A percentile compares a stretch with the other conserved stretches of the same genome.
These are phyloP conservation scores for Corymbia calophylla DNA, from an alignment of 441 rosid genomes.

Conservation along the genomic window DNA sequence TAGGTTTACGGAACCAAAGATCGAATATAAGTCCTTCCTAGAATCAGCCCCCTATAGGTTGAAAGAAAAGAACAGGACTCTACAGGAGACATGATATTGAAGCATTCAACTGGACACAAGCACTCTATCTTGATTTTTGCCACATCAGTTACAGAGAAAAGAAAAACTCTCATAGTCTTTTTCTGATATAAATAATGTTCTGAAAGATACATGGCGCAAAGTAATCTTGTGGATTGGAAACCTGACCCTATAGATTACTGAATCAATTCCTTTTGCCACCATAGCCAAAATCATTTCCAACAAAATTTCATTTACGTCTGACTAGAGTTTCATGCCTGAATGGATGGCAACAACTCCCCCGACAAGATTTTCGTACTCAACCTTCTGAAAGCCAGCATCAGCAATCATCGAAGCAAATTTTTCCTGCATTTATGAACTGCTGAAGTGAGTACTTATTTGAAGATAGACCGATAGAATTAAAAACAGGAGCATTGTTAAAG, in stretches of 20 bases:
- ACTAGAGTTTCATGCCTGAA: slow-evolving; percentile 65
- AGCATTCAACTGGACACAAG: neutral
- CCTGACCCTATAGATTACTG: neutral
- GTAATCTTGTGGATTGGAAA: neutral
- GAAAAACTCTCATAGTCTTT: neutral
- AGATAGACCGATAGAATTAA: neutral
- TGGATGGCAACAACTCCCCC: slow-evolving; percentile 95
- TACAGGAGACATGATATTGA: neutral
- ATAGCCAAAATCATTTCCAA: neutral
- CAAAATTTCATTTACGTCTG: neutral
- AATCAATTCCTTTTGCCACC: neutral
- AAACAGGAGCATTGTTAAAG: neutral
- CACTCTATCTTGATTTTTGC: neutral
- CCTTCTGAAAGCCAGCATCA: slow-evolving; percentile 87
- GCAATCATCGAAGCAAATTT: slow-evolving; percentile 79
- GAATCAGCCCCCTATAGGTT: neutral
- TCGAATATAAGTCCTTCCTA: neutral
- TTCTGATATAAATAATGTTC: neutral
- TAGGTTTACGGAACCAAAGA: neutral
- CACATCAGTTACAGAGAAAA: neutral
- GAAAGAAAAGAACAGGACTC: neutral
- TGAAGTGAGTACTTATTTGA: neutral
- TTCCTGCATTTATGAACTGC: slow-evolving; percentile 47
- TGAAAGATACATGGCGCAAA: neutral
- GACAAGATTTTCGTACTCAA: slow-evolving; percentile 88